A percentile compares a stretch with the other conserved stretches of the same genome.
Evolutionary conservation across 2,329 filamentous ascomycete genomes (phyloP).

Genomic region (Ilyonectria destructans): DNA sequence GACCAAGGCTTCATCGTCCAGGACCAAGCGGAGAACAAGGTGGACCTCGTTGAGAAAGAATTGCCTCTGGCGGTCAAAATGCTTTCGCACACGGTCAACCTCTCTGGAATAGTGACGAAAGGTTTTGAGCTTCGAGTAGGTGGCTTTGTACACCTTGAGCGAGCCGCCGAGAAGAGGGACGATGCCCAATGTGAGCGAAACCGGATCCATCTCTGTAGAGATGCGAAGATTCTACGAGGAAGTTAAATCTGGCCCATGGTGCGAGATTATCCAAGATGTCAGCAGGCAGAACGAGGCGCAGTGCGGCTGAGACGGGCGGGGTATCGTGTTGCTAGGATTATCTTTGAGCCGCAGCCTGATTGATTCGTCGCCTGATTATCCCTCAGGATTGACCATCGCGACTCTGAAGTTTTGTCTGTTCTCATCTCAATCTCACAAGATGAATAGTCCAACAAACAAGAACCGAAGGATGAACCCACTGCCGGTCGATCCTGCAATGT

Average conservation of each 20-base stretch:
- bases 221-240: too few species aligned
- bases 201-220: slow-evolving; percentile 12
- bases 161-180: slow-evolving; percentile 14
- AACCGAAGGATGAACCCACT: not conserved
- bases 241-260: not conserved
- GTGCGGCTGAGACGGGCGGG: not conserved
- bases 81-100: slow-evolving; percentile 4
- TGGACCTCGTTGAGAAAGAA: slow-evolving; percentile 20
- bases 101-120: slow-evolving; percentile 25
- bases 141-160: slow-evolving; percentile 3
- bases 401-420: not conserved
- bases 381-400: not conserved
- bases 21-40: not conserved
- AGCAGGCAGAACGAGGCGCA: not conserved
- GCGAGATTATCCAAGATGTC: not conserved
- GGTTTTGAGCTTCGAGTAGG: not conserved
- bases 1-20: not conserved
- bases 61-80: not conserved
- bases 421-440: not conserved
- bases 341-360: not conserved
- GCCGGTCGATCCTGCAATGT: not conserved
- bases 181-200: slow-evolving; percentile 6
- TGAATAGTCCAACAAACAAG: not conserved
- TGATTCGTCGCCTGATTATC: not conserved
- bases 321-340: not conserved